These are phyloP conservation scores for Curvularia sp. DNA, from an alignment of 2,329 filamentous ascomycete genomes.

Conservation along the genomic window DNA sequence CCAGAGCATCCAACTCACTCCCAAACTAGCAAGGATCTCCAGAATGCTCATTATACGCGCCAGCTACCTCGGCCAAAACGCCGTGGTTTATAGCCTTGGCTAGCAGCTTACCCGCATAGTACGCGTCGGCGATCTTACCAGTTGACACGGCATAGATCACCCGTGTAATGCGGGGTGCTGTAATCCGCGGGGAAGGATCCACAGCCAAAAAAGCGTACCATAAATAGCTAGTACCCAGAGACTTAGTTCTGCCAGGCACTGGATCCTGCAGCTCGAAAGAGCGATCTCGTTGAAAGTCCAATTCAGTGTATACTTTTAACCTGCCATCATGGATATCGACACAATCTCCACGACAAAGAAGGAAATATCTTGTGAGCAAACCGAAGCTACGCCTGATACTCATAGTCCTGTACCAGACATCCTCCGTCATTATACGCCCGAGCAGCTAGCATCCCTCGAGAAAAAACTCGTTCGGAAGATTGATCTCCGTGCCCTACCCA, in stretches of 20 bases:
- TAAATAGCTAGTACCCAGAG: not conserved
- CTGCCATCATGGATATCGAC: not conserved
- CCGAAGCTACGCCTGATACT: slow-evolving; percentile 13
- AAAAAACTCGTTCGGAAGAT: slow-evolving; percentile 42
- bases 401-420: slow-evolving; percentile 20
- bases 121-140: slow-evolving; percentile 6
- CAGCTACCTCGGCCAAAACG: slow-evolving; percentile 8
- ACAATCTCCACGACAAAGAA: slow-evolving; percentile 8
- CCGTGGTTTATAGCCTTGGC: slow-evolving; percentile 10
- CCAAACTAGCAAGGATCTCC: not conserved
- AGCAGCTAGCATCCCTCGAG: slow-evolving; percentile 32
- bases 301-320: not conserved
- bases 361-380: slow-evolving; percentile 13
- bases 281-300: not conserved
- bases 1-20: not conserved
- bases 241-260: not conserved
- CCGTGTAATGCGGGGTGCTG: not conserved
- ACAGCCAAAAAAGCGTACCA: not conserved
- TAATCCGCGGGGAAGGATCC: not conserved
- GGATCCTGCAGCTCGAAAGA: not conserved
- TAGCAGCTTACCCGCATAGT: not conserved
- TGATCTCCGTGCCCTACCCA: slow-evolving; percentile 39
- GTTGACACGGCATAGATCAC: not conserved
- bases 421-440: slow-evolving; percentile 20
- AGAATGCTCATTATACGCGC: not conserved